Base-by-base conservation (phyloP, 768 basidiomycete genomes). In the Pluteus cervinus region DNA sequence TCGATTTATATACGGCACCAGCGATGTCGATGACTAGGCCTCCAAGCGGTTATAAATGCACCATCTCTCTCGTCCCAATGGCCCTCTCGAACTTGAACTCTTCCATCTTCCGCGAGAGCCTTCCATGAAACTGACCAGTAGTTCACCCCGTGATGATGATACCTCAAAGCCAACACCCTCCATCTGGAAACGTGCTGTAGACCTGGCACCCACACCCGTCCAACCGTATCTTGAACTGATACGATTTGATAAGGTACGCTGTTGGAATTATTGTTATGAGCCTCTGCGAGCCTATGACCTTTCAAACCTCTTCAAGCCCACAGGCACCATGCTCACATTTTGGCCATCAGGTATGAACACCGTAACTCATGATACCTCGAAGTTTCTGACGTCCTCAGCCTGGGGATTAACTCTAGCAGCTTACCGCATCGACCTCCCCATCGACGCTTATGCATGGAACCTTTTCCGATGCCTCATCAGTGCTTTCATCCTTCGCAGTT, bases 381-480 rank as follows among this genome's bases (percentile, higher is more conserved):
- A 31, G 35, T 34, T 15, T 17, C 18, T 7, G 1, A 14, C 4
- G 7, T 24, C 28, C 30, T 29, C 40, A 70, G 68, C 64, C 23
- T 75, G 70, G 69, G 71, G 67, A 4, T 50, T 72, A 16, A 75
- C 71, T 1, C 70, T 73, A 71, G 69, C 68, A 15, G 69, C 71
- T 4, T 65, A 62, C 42, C 42, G 54, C 10, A 56, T 46, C 9
- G 40, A 48, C 6, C 54, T 69, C 2, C 55, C 65, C 4, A 40
- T 61, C 9, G 29, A 47, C 8, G 40, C 24, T 15, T 71, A 73
- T 39, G 42, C 44, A 17, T 20, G 45, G 7, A 40, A 56, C 32
- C 46, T 72, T 7, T 25, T 57, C 7, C 56, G 61, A 29, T 66
- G 55, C 38, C 44, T 67, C 2, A 35, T 69, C 22, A 61, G 58